Evolutionary conservation across 371 early-diverging fungal species (phyloP).

Genomic region (Mucor velutinosus): DNA sequence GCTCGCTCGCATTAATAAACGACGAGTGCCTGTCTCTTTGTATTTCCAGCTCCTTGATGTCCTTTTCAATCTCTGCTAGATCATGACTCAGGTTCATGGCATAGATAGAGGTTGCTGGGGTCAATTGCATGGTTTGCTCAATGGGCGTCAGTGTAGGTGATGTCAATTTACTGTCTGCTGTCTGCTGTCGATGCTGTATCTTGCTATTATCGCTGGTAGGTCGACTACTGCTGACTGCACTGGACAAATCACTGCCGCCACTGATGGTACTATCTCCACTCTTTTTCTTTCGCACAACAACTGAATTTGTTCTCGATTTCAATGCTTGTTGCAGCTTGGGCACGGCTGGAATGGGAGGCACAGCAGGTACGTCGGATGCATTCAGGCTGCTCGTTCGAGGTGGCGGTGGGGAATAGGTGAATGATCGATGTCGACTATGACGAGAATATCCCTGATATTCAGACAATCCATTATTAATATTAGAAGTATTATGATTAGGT

Average conservation of each 20-base stretch:
- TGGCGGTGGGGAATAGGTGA: conserved; percentile 30
- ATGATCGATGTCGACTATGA: conserved; percentile 20
- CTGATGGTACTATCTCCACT: not conserved
- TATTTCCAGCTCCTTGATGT: conserved; percentile 23
- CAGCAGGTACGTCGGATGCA: conserved; percentile 1
- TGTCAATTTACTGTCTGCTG: not conserved
- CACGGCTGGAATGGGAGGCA: conserved; percentile 22
- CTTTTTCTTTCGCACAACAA: conserved; percentile 3
- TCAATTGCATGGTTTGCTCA: not conserved
- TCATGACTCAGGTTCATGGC: conserved; percentile 7
- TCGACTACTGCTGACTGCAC: not conserved
- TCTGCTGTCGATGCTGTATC: not conserved
- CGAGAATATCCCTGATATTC: conserved; percentile 28
- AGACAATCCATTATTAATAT: not conserved
- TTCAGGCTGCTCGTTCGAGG: conserved; percentile 20
- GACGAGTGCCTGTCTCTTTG: conserved; percentile 18
- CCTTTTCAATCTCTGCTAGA: conserved; percentile 23
- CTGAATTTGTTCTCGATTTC: not conserved
- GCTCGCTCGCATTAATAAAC: not conserved
- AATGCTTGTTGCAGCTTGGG: conserved; percentile 15
- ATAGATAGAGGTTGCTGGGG: not conserved
- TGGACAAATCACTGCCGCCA: not conserved
- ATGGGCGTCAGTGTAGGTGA: not conserved
- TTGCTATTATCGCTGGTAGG: not conserved
- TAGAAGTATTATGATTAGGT: not conserved